These are phyloP conservation scores for Suillus subaureus DNA, from an alignment of 768 basidiomycete species.

Conservation along the genomic window DNA sequence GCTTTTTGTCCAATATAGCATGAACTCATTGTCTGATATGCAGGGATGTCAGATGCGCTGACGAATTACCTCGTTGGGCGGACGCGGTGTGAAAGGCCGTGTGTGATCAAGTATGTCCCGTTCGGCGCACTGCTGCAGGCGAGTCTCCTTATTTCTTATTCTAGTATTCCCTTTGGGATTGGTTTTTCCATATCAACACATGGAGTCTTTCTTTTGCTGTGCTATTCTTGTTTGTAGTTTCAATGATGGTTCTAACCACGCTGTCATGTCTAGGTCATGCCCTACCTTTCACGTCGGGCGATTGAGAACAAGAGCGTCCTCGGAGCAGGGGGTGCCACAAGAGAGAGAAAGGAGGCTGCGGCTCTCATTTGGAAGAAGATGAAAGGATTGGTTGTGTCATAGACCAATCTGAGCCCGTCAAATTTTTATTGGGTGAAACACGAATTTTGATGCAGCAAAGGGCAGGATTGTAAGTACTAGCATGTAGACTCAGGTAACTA, in stretches of 20 bases:
- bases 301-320: constrained; percentile 93
- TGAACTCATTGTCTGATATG: constrained; percentile 8
- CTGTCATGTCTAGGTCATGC: constrained; percentile 64
- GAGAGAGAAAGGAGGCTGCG: constrained; percentile 33
- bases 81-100: constrained; percentile 56
- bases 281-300: constrained; percentile 85
- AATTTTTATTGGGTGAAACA: neutral
- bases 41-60: constrained; percentile 87
- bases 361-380: constrained; percentile 32
- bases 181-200: neutral
- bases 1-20: neutral
- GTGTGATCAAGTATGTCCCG: constrained; percentile 83
- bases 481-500: neutral
- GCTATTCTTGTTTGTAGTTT: neutral
- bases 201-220: neutral
- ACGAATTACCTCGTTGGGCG: constrained; percentile 67
- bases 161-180: neutral
- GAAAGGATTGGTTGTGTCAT: constrained; percentile 21
- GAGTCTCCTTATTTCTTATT: constrained; percentile 12
- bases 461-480: neutral
- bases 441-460: neutral
- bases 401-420: neutral
- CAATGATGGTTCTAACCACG: constrained; percentile 15
- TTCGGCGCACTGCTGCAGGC: constrained; percentile 75
- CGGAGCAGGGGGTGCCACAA: constrained; percentile 64